Percentiles rank a stretch among this genome's conserved stretches.
These are phyloP conservation scores for Lepidium didymum DNA, from an alignment of 345 rosid species.

Conservation along the genomic window DNA sequence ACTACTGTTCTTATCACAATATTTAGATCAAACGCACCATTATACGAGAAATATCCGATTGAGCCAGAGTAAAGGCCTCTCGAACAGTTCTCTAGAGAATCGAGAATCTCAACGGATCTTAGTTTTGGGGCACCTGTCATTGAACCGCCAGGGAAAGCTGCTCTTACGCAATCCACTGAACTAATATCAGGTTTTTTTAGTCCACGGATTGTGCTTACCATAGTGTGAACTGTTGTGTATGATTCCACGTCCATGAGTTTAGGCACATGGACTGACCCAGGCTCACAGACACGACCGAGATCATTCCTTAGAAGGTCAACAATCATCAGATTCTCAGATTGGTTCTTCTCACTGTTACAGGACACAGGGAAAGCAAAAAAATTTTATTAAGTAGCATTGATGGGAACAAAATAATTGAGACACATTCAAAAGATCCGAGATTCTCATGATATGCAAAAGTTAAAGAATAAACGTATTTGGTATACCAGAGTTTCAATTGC, in stretches of 20 bases:
- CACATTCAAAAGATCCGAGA: background rate
- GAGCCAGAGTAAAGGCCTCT: conserved; percentile 93
- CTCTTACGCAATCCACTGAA: conserved; percentile 66
- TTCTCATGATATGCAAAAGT: background rate
- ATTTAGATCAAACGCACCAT: conserved; percentile 79
- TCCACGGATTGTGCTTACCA: conserved; percentile 89
- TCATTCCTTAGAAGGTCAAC: conserved; percentile 94
- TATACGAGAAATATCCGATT: conserved; percentile 81
- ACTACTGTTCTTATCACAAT: conserved; percentile 86
- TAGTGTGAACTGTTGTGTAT: conserved; percentile 91
- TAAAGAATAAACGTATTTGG: background rate
- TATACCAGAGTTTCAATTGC: conserved; percentile 67
- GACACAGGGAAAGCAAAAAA: background rate
- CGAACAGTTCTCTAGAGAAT: conserved; percentile 69
- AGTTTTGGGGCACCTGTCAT: conserved; percentile 98
- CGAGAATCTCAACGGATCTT: conserved; percentile 84
- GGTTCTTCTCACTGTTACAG: conserved; percentile 82
- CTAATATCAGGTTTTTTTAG: conserved; percentile 48
- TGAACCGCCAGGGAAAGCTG: conserved; percentile 95
- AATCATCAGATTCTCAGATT: conserved; percentile 96
- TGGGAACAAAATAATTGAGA: background rate
- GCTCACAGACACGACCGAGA: conserved; percentile 86
- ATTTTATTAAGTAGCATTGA: background rate
- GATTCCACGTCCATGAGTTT: conserved; percentile 93
- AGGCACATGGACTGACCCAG: conserved; percentile 93